These are phyloP conservation scores for Solanum ossicruentum DNA, from an alignment of 257 asterid genomes.

Conservation along the genomic window DNA sequence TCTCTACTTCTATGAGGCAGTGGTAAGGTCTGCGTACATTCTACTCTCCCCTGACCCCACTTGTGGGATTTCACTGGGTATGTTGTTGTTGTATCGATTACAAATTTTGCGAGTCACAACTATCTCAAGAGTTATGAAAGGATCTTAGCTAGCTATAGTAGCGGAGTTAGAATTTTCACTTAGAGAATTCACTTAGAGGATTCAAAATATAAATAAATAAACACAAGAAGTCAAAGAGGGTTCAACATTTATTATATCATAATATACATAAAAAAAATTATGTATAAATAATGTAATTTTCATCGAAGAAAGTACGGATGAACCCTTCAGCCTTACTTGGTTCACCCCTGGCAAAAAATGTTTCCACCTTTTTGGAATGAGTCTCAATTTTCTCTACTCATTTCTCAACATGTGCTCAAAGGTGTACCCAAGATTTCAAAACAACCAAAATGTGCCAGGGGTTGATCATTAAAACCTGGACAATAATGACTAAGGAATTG, in stretches of 20 bases:
- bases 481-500: background rate
- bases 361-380: too few relatives aligned
- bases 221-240: too few relatives aligned
- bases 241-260: background rate
- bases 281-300: background rate
- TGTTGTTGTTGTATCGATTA: too few relatives aligned
- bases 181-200: background rate
- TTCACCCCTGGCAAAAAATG: background rate
- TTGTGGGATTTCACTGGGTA: too few relatives aligned
- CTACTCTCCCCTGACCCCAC: too few relatives aligned
- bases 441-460: background rate
- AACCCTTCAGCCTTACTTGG: background rate
- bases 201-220: too few relatives aligned
- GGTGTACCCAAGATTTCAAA: background rate
- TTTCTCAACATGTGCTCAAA: background rate
- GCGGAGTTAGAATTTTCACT: background rate
- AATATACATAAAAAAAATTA: background rate
- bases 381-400: background rate
- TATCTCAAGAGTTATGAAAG: background rate
- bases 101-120: background rate
- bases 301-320: background rate
- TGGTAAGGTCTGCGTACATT: too few relatives aligned
- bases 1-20: too few relatives aligned
- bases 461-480: background rate
- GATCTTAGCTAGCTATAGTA: background rate